Conservation (phyloP, 306 rosid genomes). For the Biancaea sappan region DNA sequence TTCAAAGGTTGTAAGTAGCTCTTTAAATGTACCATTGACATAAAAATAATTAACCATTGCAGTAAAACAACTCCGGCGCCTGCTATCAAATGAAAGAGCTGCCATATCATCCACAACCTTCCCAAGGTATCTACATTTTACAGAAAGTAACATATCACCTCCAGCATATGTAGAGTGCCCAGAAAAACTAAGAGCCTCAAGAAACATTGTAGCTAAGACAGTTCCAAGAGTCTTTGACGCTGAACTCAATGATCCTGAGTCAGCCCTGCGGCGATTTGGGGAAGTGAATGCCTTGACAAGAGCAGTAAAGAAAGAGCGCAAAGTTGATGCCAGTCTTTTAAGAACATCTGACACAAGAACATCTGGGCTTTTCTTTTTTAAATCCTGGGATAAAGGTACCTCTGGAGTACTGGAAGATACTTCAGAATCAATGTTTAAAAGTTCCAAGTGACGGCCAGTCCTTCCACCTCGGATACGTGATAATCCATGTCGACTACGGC, state of each 20-base stretch:
- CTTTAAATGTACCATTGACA: conserved; percentile 93
- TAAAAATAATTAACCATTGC: conserved; percentile 90
- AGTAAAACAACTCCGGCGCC: conserved; percentile 84
- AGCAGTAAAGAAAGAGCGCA: conserved; percentile 89
- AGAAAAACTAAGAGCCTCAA: conserved; percentile 87
- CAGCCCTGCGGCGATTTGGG: conserved; percentile 91
- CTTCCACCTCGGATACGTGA: conserved; percentile 93
- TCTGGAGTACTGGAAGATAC: conserved; percentile 60
- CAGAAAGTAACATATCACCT: conserved; percentile 70
- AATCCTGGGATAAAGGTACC: conserved; percentile 67
- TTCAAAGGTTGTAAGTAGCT: conserved; percentile 86
- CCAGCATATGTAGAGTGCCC: conserved; percentile 74
- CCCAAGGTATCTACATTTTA: conserved; percentile 94
- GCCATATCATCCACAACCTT: conserved; percentile 93
- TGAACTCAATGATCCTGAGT: conserved; percentile 75
- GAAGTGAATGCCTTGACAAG: conserved; percentile 94
- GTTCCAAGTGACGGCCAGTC: conserved; percentile 77
- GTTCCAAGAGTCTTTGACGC: conserved; percentile 94
- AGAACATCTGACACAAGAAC: conserved; percentile 78
- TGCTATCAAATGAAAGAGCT: conserved; percentile 77
- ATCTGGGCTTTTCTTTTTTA: conserved; percentile 95
- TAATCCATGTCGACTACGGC: conserved; percentile 82
- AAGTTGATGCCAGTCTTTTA: conserved; percentile 78
- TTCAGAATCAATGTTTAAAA: conserved; percentile 77
- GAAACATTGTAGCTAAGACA: conserved; percentile 79